Percentiles rank a stretch among this genome's conserved stretches.
Evolutionary conservation across 805 yeast species (phyloP).

Genomic region (Hanseniaspora taiwanica): DNA sequence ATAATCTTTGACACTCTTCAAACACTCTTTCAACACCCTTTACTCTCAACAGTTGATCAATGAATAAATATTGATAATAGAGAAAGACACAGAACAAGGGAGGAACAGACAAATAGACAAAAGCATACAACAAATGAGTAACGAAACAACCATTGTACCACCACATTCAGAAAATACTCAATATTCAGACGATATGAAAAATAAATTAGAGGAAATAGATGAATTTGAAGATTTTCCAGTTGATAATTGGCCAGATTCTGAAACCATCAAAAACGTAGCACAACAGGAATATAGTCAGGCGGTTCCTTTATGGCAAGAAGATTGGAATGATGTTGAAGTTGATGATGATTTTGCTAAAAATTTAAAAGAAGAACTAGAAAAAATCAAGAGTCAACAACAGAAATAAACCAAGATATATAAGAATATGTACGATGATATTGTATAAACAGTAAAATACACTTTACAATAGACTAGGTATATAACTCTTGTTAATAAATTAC

Average conservation of each 20-base stretch:
- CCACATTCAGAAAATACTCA: slow-evolving; percentile 9
- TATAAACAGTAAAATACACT: too few species aligned
- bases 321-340: slow-evolving; percentile 93
- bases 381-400: slow-evolving; percentile 3
- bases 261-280: slow-evolving; percentile 32
- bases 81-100: too few species aligned
- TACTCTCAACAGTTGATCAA: too few species aligned
- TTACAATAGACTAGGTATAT: too few species aligned
- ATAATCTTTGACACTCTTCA: too few species aligned
- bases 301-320: slow-evolving; percentile 82
- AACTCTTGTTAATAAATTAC: too few species aligned
- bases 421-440: background rate
- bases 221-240: slow-evolving; percentile 95
- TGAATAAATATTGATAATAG: too few species aligned
- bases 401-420: background rate
- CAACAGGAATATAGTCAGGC: slow-evolving; percentile 27
- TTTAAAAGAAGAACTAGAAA: slow-evolving; percentile 38
- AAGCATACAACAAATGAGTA: background rate
- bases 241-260: slow-evolving; percentile 65
- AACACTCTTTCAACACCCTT: too few species aligned
- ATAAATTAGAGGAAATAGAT: slow-evolving; percentile 83
- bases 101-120: background rate
- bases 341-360: slow-evolving; percentile 77
- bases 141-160: background rate
- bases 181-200: slow-evolving; percentile 32